A percentile compares a stretch with the other conserved stretches of the same genome.
Conservation (phyloP, 2,329 filamentous ascomycete species). For the Cercospora brassicicola region DNA sequence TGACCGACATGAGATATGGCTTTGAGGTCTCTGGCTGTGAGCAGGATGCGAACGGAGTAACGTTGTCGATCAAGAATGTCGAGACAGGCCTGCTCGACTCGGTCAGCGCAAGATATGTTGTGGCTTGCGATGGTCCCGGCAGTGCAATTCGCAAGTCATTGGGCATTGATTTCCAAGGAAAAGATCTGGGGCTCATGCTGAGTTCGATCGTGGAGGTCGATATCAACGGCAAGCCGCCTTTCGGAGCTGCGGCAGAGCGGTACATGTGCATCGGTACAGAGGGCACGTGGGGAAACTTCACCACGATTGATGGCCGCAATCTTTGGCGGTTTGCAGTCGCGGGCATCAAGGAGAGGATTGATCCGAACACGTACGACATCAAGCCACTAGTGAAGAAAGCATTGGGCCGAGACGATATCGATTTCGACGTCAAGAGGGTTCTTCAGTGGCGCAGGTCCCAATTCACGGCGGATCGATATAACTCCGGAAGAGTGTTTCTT, state of each 20-base stretch:
- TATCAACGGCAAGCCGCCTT: not conserved
- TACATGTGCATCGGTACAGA: slow-evolving; percentile 10
- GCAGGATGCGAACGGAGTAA: slow-evolving; percentile 3
- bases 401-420: slow-evolving; percentile 6
- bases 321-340: slow-evolving; percentile 7
- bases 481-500: slow-evolving; percentile 26
- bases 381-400: slow-evolving; percentile 4
- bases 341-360: slow-evolving; percentile 6
- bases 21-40: not conserved
- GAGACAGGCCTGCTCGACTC: not conserved
- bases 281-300: slow-evolving; percentile 13
- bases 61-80: not conserved
- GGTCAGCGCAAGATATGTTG: slow-evolving; percentile 2
- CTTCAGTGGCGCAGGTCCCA: slow-evolving; percentile 11
- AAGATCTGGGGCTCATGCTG: slow-evolving; percentile 9
- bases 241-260: not conserved
- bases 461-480: slow-evolving; percentile 3
- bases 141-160: slow-evolving; percentile 7
- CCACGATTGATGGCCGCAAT: slow-evolving; percentile 11
- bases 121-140: slow-evolving; percentile 10
- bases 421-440: slow-evolving; percentile 1
- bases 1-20: slow-evolving; percentile 7
- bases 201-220: slow-evolving; percentile 10
- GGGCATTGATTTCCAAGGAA: slow-evolving; percentile 5
- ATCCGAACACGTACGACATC: slow-evolving; percentile 3